Evolutionary conservation across 805 yeast species (phyloP).

Genomic region (Candida alai): DNA sequence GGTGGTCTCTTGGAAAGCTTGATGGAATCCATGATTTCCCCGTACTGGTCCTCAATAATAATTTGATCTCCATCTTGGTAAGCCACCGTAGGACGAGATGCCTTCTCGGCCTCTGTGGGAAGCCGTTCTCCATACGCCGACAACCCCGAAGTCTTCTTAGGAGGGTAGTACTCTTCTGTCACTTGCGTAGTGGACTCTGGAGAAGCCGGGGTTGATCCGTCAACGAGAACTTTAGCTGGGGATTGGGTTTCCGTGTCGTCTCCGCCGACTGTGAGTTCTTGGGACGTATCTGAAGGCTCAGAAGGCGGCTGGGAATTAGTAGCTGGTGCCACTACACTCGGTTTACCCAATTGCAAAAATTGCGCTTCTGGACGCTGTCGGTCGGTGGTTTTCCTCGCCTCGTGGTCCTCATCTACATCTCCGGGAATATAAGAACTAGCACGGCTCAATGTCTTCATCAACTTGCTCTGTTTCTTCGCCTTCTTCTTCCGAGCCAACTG

Average conservation of each 20-base stretch:
- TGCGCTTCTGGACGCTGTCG: slow-evolving; percentile 37
- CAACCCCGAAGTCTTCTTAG: slow-evolving; percentile 7
- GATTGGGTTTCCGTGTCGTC: too few species aligned
- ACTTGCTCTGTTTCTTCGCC: slow-evolving; percentile 23
- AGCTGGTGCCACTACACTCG: slow-evolving; percentile 5
- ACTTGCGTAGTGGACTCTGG: not conserved
- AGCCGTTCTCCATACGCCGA: slow-evolving; percentile 6
- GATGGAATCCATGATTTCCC: slow-evolving; percentile 67
- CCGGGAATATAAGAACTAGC: slow-evolving; percentile 14
- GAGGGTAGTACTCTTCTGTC: not conserved
- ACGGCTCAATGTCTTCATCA: slow-evolving; percentile 29
- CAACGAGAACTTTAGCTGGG: too few species aligned
- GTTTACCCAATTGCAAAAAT: slow-evolving; percentile 37
- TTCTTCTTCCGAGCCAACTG: slow-evolving; percentile 26
- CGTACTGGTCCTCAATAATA: slow-evolving; percentile 77
- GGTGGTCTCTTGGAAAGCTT: slow-evolving; percentile 24
- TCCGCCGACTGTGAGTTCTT: too few species aligned
- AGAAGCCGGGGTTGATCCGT: not conserved
- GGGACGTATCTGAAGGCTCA: not conserved
- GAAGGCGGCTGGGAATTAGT: not conserved
- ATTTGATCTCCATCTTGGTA: slow-evolving; percentile 65
- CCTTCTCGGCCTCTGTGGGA: slow-evolving; percentile 10
- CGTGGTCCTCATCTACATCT: slow-evolving; percentile 13
- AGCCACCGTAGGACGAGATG: slow-evolving; percentile 29
- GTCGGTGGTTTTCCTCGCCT: slow-evolving; percentile 15